phyloP scores from a whole-genome alignment of 2,329 filamentous ascomycete genomes.

The Pyricularia sp. region DNA sequence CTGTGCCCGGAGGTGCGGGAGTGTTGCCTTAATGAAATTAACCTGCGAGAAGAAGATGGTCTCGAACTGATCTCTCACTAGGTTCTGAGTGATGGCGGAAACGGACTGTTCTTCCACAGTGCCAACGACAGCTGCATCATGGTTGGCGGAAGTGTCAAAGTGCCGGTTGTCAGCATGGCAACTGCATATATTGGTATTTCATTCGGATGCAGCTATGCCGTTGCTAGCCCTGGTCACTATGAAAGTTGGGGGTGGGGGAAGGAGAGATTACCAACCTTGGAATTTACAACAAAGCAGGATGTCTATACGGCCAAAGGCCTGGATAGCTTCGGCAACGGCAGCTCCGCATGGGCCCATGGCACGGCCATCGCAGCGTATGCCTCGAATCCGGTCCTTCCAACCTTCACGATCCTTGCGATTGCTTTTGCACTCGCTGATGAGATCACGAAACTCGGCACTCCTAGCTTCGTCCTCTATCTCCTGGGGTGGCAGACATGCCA shows the following conservation, averaged over 20 bases:
- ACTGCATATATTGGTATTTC: not conserved
- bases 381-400: constrained; percentile 70
- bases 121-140: constrained; percentile 63
- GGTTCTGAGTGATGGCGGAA: constrained; percentile 58
- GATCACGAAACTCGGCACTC: constrained; percentile 69
- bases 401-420: constrained; percentile 57
- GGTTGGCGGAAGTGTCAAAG: not conserved
- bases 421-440: constrained; percentile 62
- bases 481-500: constrained; percentile 69
- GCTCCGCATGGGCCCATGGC: constrained; percentile 67
- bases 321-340: constrained; percentile 77
- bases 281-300: constrained; percentile 85
- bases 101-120: constrained; percentile 84
- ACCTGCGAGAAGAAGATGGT: constrained; percentile 91
- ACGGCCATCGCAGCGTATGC: constrained; percentile 54
- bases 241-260: not conserved
- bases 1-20: constrained; percentile 71
- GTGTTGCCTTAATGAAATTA: constrained; percentile 84
- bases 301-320: constrained; percentile 78
- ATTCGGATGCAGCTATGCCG: not conserved
- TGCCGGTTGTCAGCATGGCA: not conserved
- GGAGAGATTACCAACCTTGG: constrained; percentile 51
- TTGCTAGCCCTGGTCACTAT: not conserved
- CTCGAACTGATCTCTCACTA: constrained; percentile 88
- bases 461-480: constrained; percentile 71